These are phyloP conservation scores for Coemansia linderi DNA, from an alignment of 371 early-diverging fungal genomes.

Conservation along the genomic window DNA sequence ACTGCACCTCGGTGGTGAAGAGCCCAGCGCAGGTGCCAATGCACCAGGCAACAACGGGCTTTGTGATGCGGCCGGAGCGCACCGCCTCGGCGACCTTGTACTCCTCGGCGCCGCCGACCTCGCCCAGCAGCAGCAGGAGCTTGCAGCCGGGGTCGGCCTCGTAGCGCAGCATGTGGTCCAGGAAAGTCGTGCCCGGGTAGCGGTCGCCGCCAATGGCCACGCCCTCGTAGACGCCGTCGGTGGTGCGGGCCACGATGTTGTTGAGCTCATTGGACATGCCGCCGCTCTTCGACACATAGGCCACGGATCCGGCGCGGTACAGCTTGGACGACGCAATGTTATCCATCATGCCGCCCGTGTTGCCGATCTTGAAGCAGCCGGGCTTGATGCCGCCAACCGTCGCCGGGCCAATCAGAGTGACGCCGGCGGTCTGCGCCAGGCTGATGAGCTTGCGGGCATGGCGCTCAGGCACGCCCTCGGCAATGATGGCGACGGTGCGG, in stretches of 20 bases:
- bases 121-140: slow-evolving; percentile 93
- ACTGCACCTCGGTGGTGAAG: slow-evolving; percentile 97
- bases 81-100: slow-evolving; percentile 93
- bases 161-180: slow-evolving; percentile 94
- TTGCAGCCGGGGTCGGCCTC: slow-evolving; percentile 91
- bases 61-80: slow-evolving; percentile 82
- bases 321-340: slow-evolving; percentile 96
- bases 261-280: slow-evolving; percentile 99
- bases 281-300: slow-evolving; percentile 97
- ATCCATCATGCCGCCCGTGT: slow-evolving; percentile 99
- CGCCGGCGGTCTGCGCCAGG: slow-evolving; percentile 78
- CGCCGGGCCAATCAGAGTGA: slow-evolving; percentile 95
- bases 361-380: slow-evolving; percentile 99
- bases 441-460: slow-evolving; percentile 89
- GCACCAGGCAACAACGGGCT: slow-evolving; percentile 98
- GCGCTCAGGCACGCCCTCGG: slow-evolving; percentile 98
- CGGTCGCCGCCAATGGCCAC: slow-evolving; percentile 98
- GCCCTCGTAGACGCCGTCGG: slow-evolving; percentile 98
- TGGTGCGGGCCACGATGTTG: slow-evolving; percentile 94
- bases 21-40: slow-evolving; percentile 98
- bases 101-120: slow-evolving; percentile 98
- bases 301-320: slow-evolving; percentile 94
- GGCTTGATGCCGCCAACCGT: slow-evolving; percentile 99
- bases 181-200: slow-evolving; percentile 98
- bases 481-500: slow-evolving; percentile 94